Evolutionary conservation across 495 filamentous ascomycete genomes (phyloP).

Genomic region (Pseudomonodictys pantanalensis): DNA sequence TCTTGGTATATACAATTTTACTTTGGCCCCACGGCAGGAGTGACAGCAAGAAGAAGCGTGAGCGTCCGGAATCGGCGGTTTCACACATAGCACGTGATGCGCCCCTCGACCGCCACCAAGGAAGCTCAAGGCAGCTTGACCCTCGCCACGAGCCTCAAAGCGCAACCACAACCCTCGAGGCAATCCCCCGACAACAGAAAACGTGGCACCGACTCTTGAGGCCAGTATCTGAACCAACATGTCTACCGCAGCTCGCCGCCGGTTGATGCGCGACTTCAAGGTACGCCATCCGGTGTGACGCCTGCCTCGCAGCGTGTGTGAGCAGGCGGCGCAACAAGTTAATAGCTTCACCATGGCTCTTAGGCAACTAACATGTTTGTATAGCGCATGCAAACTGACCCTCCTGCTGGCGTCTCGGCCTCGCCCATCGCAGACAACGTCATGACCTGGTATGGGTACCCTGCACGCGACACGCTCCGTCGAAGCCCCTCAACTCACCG

Average conservation of each 20-base stretch:
- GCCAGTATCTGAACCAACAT: slow-evolving; percentile 48
- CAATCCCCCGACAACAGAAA: no score
- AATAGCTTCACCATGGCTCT: not conserved
- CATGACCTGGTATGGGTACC: slow-evolving; percentile 82
- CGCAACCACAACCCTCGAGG: no score
- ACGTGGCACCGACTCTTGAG: no score
- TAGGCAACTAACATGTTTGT: not conserved
- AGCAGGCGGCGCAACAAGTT: not conserved
- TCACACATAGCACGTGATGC: no score
- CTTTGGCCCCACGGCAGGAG: no score
- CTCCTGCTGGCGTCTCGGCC: slow-evolving; percentile 93
- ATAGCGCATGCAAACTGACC: slow-evolving; percentile 98
- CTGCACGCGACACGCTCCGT: slow-evolving; percentile 15
- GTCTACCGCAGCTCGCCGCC: slow-evolving; percentile 91
- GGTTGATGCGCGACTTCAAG: slow-evolving; percentile 98
- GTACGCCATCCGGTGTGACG: slow-evolving; percentile 49
- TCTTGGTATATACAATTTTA: no score
- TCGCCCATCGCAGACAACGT: slow-evolving; percentile 98
- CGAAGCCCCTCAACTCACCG: slow-evolving; percentile 7
- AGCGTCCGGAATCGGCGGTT: no score
- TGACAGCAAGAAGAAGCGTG: no score
- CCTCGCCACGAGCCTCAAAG: no score
- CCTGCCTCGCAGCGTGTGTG: not conserved
- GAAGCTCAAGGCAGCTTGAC: no score
- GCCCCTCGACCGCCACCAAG: no score